Base-by-base conservation (phyloP, 768 basidiomycete genomes). In the Pleurotus platypus region DNA sequence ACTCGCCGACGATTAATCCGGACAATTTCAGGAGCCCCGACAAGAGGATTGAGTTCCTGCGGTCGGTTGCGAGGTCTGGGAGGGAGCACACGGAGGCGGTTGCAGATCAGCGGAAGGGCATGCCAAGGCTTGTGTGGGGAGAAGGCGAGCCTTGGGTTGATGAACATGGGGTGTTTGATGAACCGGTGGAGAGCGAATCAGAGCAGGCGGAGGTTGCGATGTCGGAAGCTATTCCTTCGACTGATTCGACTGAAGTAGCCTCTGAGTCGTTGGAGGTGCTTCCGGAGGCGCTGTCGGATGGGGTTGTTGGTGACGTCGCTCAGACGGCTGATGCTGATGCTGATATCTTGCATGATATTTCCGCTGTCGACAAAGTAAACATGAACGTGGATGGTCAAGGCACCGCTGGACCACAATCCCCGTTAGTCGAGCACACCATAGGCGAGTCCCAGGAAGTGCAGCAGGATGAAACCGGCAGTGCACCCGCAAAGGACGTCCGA, bases 31-130 rank as follows among this genome's bases (percentile, higher is more conserved):
- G 65, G 22, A 53, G 62, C 7, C 68, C 80, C 0, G 68, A 68
- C 26, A 49, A 45, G 11, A 58, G 39, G 6, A 74, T 86, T 49
- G 62, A 70, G 59, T 49, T 54, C 20, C 71, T 85, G 39, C 75
- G 87, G 8, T 63, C 63, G 55, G 61, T 87, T 24, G 78, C 86
- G 5, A 66, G 73, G 27, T 64, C 70, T 15, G 86, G 85, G 0
- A 70, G 74, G 22, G 60, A 67, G 46, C 71, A 81, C 46, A 75
- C 75, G 2, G 63, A 74, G 49, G 62, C 67, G n/a, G 57, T 75
- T 54, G 72, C 64, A 20, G 56, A 61, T 55, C 61, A 69, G 58
- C 71, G 78, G 27, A 70, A 66, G 46, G 82, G 79, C 0, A 73
- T 69, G 63, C 75, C 74, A 26, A 82, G 79, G 65, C 68, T 81